phyloP scores from a whole-genome alignment of 2,329 filamentous ascomycete genomes.

The Colletotrichum caudatum region DNA sequence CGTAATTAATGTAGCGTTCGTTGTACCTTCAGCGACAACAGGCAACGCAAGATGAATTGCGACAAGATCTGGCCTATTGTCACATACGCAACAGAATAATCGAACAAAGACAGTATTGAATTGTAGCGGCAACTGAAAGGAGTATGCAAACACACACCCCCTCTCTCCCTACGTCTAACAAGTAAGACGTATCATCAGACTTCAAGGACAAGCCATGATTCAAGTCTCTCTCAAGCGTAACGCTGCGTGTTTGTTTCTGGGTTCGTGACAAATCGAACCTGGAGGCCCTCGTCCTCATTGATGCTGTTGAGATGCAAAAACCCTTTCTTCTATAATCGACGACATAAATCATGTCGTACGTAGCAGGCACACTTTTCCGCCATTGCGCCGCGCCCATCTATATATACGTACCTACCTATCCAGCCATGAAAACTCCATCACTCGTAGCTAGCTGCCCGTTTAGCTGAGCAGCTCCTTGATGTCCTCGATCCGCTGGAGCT shows the following conservation, averaged over 20 bases:
- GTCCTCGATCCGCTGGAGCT: slow-evolving; percentile 89
- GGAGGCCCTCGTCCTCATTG: background rate
- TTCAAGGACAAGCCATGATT: background rate
- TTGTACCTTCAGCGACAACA: no score
- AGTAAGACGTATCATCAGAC: background rate
- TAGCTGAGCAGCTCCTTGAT: slow-evolving; percentile 88
- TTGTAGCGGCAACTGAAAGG: no score
- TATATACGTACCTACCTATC: slow-evolving; percentile 16
- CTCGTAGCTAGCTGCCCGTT: slow-evolving; percentile 4
- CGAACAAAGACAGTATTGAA: no score
- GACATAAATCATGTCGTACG: background rate
- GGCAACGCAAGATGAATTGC: no score
- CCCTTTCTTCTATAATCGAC: background rate
- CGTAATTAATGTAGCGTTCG: no score
- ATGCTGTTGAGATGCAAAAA: background rate
- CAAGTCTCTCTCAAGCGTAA: background rate
- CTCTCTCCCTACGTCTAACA: no score
- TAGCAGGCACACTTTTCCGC: background rate
- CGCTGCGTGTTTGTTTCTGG: background rate
- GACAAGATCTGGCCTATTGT: no score
- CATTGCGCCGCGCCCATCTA: slow-evolving; percentile 1
- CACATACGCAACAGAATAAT: no score
- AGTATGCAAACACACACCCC: no score
- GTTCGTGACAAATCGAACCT: background rate
- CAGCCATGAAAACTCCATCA: slow-evolving; percentile 10